A percentile compares a stretch with the other conserved stretches of the same genome.
These are phyloP conservation scores for Erodium maritimum DNA, from an alignment of 345 rosid genomes.

Conservation along the genomic window DNA sequence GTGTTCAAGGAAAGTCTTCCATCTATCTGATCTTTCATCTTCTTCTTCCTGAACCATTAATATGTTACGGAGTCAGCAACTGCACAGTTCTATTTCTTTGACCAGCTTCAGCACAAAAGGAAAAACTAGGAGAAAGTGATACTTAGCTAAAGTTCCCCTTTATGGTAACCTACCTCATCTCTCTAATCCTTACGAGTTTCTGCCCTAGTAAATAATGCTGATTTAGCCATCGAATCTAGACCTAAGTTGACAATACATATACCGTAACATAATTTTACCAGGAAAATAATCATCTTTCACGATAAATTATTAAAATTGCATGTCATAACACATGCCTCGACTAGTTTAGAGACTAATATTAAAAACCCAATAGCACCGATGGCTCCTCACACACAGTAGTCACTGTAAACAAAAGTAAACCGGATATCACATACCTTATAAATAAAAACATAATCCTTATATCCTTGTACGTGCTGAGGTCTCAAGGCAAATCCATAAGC, in stretches of 20 bases:
- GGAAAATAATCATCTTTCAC: too few relatives aligned
- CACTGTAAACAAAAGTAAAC: slow-evolving; percentile 1
- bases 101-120: not conserved
- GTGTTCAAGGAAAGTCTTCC: slow-evolving; percentile 62
- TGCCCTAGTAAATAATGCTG: too few relatives aligned
- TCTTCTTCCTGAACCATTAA: slow-evolving; percentile 67
- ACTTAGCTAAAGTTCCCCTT: too few relatives aligned
- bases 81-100: slow-evolving; percentile 1
- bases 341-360: not conserved
- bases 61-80: slow-evolving; percentile 10
- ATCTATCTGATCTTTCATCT: slow-evolving; percentile 60
- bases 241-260: too few relatives aligned
- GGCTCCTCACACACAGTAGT: not conserved
- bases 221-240: too few relatives aligned
- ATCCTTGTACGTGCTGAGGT: slow-evolving; percentile 83
- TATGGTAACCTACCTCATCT: too few relatives aligned
- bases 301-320: not conserved
- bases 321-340: not conserved
- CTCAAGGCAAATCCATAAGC: slow-evolving; percentile 90
- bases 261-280: too few relatives aligned
- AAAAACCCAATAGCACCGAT: not conserved
- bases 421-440: slow-evolving; percentile 32
- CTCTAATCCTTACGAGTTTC: too few relatives aligned
- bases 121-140: not conserved
- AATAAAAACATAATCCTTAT: slow-evolving; percentile 53